Conservation (phyloP, 1,284 basidiomycete genomes). For the Ceratobasidium sp. region DNA sequence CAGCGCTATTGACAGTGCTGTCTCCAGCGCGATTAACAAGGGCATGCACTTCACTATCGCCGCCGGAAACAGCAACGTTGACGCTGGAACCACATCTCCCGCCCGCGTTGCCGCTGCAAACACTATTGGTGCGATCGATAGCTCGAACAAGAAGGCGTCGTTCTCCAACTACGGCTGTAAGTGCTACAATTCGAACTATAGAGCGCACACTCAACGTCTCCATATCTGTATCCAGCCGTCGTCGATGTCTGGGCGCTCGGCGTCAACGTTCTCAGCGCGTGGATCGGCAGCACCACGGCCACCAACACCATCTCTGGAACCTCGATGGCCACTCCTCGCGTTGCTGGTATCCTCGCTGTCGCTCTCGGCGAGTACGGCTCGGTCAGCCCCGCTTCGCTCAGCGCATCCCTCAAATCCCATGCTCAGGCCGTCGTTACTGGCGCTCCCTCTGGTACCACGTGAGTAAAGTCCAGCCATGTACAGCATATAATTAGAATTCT, state of each 20-base stretch:
- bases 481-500: not conserved
- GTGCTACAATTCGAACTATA: not conserved
- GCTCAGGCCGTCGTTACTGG: constrained; percentile 40
- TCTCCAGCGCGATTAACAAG: constrained; percentile 72
- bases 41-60: constrained; percentile 97
- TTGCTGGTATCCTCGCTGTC: constrained; percentile 39
- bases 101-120: constrained; percentile 81
- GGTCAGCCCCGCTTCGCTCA: constrained; percentile 38
- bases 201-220: not conserved
- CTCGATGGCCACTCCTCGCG: constrained; percentile 67
- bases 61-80: constrained; percentile 79
- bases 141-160: constrained; percentile 89
- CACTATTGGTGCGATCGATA: constrained; percentile 88
- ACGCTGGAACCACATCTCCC: constrained; percentile 56
- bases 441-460: constrained; percentile 41
- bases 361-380: constrained; percentile 43
- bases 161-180: constrained; percentile 80
- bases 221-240: constrained; percentile 45
- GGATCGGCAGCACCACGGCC: constrained; percentile 69
- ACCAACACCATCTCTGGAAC: constrained; percentile 80
- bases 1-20: constrained; percentile 46
- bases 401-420: constrained; percentile 38
- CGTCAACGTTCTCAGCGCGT: constrained; percentile 85
- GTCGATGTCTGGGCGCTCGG: constrained; percentile 58
- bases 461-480: not conserved